phyloP scores from a whole-genome alignment of 768 basidiomycete species.

The Amanita thiersii region DNA sequence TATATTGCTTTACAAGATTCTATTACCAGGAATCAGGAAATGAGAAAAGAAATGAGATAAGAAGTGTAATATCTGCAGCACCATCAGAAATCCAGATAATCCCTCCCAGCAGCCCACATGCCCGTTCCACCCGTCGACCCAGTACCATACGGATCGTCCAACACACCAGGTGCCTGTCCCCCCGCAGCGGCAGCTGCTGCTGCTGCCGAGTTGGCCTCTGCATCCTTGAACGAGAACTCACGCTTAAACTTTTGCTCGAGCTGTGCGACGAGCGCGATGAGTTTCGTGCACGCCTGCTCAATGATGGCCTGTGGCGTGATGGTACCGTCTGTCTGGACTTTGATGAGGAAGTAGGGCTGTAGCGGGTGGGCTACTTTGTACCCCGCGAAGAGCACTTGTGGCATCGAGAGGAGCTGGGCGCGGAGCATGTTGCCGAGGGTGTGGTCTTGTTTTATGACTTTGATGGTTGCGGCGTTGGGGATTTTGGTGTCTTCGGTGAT shows the following conservation, averaged over 20 bases:
- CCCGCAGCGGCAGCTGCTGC: constrained; percentile 12
- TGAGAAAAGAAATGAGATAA: not conserved
- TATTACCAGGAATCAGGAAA: not conserved
- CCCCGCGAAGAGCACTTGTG: constrained; percentile 88
- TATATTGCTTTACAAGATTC: too few species aligned
- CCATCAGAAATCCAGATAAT: constrained; percentile 46
- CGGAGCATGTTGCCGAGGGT: constrained; percentile 96
- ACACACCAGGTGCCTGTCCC: not conserved
- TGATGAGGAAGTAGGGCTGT: constrained; percentile 89
- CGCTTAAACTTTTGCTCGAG: constrained; percentile 75
- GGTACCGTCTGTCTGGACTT: constrained; percentile 90
- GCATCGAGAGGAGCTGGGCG: constrained; percentile 84
- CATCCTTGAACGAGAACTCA: constrained; percentile 75
- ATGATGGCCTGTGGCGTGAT: constrained; percentile 76
- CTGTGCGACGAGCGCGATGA: constrained; percentile 63
- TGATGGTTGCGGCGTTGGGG: constrained; percentile 93
- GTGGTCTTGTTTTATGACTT: constrained; percentile 94
- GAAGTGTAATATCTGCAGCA: not conserved
- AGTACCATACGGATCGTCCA: constrained; percentile 38
- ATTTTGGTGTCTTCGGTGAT: constrained; percentile 95
- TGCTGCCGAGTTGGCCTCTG: constrained; percentile 33
- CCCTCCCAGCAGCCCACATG: constrained; percentile 39
- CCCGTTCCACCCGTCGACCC: constrained; percentile 17
- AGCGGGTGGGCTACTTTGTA: constrained; percentile 98
- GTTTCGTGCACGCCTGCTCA: constrained; percentile 73